Conservation (phyloP, 305 asterid genomes). For the Nicotiana rustica region DNA sequence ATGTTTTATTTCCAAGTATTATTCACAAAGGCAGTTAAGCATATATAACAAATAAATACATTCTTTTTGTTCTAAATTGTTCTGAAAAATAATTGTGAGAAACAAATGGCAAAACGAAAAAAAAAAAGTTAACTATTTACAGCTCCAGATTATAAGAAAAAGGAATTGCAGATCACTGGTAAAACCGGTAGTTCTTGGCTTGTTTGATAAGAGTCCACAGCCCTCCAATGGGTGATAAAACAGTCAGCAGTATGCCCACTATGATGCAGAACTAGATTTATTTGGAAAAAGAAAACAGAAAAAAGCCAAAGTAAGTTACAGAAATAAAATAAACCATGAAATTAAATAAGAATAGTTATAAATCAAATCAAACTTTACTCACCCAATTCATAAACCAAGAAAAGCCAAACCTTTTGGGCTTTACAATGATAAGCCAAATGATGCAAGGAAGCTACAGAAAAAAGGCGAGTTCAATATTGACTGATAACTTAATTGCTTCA, state of each 20-base stretch:
- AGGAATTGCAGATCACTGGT: conserved; percentile 40
- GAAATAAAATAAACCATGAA: conserved; percentile 13
- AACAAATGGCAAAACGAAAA: neutral
- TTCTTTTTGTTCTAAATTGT: neutral
- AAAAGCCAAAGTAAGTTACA: neutral
- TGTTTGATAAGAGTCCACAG: conserved; percentile 62
- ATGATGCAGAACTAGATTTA: conserved; percentile 63
- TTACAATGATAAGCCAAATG: conserved; percentile 58
- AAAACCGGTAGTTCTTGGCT: conserved; percentile 60
- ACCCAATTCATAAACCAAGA: conserved; percentile 69
- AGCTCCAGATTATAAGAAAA: neutral
- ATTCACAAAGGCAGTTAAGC: neutral
- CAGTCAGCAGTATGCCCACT: conserved; percentile 57
- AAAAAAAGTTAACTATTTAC: neutral
- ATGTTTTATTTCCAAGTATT: conserved; percentile 1
- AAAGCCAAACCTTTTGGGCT: conserved; percentile 52
- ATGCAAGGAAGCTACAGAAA: conserved; percentile 64
- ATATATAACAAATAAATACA: neutral
- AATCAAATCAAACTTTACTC: neutral
- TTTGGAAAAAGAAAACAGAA: neutral
- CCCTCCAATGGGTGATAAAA: conserved; percentile 77
- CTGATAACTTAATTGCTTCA: neutral
- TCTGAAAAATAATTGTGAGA: neutral
- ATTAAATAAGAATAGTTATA: neutral
- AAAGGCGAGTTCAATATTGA: neutral